phyloP scores from a whole-genome alignment of 345 rosid genomes.

The Corymbia maculata region DNA sequence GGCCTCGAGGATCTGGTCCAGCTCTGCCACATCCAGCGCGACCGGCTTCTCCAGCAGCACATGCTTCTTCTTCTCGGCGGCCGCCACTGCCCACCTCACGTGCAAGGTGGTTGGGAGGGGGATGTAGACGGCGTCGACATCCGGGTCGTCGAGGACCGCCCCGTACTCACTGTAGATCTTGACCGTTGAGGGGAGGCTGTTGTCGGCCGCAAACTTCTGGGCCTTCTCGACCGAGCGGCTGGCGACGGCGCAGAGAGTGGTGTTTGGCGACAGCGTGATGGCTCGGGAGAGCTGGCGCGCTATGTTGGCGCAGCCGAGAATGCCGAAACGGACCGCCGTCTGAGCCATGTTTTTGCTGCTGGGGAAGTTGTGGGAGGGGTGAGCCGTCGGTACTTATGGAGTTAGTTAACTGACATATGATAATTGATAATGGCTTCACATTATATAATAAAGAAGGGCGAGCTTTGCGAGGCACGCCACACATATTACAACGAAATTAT shows the following conservation, averaged over 20 bases:
- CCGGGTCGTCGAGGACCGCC: conserved; percentile 21
- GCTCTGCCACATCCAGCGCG: conserved; percentile 10
- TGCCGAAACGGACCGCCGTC: conserved; percentile 13
- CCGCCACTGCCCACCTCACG: conserved; percentile 21
- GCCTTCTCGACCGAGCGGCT: conserved; percentile 30
- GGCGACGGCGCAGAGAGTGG: conserved; percentile 21
- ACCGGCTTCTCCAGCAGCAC: conserved; percentile 35
- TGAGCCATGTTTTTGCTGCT: neutral
- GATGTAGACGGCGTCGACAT: conserved; percentile 26
- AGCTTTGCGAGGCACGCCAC: neutral
- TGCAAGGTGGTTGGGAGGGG: conserved; percentile 36
- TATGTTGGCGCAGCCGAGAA: conserved; percentile 29
- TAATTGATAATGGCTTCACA: neutral
- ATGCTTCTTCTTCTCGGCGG: conserved; percentile 33
- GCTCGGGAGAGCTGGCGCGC: conserved; percentile 27
- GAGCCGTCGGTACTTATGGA: neutral
- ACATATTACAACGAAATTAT: neutral
- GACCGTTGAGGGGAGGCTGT: conserved; percentile 12
- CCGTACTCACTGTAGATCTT: conserved; percentile 28
- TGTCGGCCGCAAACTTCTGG: conserved; percentile 11
- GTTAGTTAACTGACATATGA: neutral
- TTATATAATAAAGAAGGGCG: neutral
- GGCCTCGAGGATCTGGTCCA: conserved; percentile 15
- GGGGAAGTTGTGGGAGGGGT: neutral
- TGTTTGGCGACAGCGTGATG: conserved; percentile 15